Base-by-base conservation (phyloP, 2,329 filamentous ascomycete species). In the Arthrobotrys musiformis region DNA sequence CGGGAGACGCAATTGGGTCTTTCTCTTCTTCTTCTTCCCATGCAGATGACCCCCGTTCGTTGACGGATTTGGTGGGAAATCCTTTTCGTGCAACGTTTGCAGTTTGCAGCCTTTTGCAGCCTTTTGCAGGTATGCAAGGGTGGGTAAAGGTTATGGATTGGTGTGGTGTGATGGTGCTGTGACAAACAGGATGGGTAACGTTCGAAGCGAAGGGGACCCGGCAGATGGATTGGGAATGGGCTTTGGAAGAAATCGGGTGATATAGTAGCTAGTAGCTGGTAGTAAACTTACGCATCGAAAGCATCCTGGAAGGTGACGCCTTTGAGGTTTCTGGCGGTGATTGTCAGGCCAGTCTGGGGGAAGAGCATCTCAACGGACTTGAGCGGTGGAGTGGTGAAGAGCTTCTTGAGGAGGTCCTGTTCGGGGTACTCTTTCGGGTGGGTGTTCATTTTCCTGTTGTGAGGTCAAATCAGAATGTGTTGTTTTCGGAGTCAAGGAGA, bases 301-400 rank as follows among this genome's bases (percentile, higher is more conserved):
- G 93, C 93, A 85, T 98, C 94, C 87, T 97, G 97, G 87, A 98
- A 94, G 70, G 94, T 98, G 80, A 98, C 93, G 70, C 94, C 94
- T 85, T 94, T 94, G 81, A 94, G 86, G 85, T 97, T 98, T 82
- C 94, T 89, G 82, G 93, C 94, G 33, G 91, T 92, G 80, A 97
- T 92, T 82, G 94, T 90, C 69, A 95, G 88, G 62, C 94, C 94
- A 64, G 96, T 87, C 19, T 58, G 54, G 15, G 93, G 92, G 87
- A 97, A 97, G 85, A 93, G 90, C 54, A 98, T 88, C 85, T 97
- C 93, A 85, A 98, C 94, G 86, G 93, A 94, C 88, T 95, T 97
- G 84, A 98, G 89, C 35, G 92, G 90, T 56, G 94, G 94, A 78
- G 86, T 90, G 81, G 92, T 91, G 81, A 98, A 89, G 78, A 87